Evolutionary conservation across 352 stramenopile species (phyloP).

Genomic region (Globisporangium megalacanthum): DNA sequence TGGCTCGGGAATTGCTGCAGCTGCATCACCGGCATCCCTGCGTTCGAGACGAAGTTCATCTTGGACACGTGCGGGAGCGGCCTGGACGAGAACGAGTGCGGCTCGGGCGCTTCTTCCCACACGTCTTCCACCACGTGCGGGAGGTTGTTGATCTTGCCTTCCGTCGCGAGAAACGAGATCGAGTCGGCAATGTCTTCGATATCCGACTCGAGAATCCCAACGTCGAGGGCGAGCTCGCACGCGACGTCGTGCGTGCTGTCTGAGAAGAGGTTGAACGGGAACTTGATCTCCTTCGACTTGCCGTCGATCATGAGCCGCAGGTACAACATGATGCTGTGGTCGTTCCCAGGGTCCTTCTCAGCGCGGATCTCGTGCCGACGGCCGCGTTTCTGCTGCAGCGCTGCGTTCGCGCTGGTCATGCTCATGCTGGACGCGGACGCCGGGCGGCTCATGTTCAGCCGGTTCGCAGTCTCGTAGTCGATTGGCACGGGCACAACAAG

Average conservation of each 20-base stretch:
- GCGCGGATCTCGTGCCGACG: slow-evolving; percentile 84
- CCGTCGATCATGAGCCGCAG: slow-evolving; percentile 87
- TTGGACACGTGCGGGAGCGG: slow-evolving; percentile 77
- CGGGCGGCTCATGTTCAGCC: slow-evolving; percentile 14
- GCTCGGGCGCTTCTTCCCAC: slow-evolving; percentile 84
- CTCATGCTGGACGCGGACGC: slow-evolving; percentile 18
- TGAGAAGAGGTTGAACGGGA: slow-evolving; percentile 93
- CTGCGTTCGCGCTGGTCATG: slow-evolving; percentile 3
- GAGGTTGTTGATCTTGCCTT: slow-evolving; percentile 84
- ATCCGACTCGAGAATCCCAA: slow-evolving; percentile 90
- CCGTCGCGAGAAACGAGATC: slow-evolving; percentile 84
- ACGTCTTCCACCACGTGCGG: slow-evolving; percentile 71
- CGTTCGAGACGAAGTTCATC: slow-evolving; percentile 54
- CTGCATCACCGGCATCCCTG: slow-evolving; percentile 8
- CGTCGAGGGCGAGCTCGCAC: slow-evolving; percentile 93
- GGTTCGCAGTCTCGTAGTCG: slow-evolving; percentile 5
- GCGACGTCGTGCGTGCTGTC: slow-evolving; percentile 93
- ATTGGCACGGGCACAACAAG: neutral
- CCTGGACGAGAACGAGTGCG: slow-evolving; percentile 75
- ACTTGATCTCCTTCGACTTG: slow-evolving; percentile 96
- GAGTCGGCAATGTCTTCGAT: slow-evolving; percentile 93
- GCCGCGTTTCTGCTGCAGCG: slow-evolving; percentile 34
- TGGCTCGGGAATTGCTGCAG: slow-evolving; percentile 11
- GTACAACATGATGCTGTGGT: slow-evolving; percentile 84
- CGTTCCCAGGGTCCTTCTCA: slow-evolving; percentile 71